These are phyloP conservation scores for Rugosomyces carneus DNA, from an alignment of 1,284 basidiomycete species.

Conservation along the genomic window DNA sequence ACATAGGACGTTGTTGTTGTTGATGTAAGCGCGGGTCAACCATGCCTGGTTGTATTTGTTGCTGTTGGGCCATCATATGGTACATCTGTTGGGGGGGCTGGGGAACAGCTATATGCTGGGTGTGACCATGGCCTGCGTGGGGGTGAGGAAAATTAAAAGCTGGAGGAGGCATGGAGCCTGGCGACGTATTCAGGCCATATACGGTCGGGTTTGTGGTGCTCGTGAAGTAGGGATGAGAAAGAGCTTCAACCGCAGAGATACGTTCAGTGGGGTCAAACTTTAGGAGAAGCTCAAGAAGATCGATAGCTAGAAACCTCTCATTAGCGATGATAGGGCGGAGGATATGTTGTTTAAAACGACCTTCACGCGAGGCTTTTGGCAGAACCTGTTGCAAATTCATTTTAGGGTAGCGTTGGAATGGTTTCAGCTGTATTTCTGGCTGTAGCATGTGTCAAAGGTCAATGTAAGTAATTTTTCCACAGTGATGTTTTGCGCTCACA, in stretches of 20 bases:
- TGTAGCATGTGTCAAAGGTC: slow-evolving; percentile 25
- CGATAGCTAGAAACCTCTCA: slow-evolving; percentile 58
- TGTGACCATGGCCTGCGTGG: slow-evolving; percentile 33
- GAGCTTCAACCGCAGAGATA: slow-evolving; percentile 87
- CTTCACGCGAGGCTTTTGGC: slow-evolving; percentile 88
- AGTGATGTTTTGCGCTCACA: slow-evolving; percentile 40
- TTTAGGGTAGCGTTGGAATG: slow-evolving; percentile 88
- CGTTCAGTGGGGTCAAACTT: slow-evolving; percentile 96
- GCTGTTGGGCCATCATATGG: slow-evolving; percentile 12
- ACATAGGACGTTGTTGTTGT: slow-evolving; percentile 31
- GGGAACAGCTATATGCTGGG: slow-evolving; percentile 11
- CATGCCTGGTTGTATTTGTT: slow-evolving; percentile 10
- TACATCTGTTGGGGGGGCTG: slow-evolving; percentile 14
- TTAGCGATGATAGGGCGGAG: slow-evolving; percentile 1
- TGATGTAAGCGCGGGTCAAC: slow-evolving; percentile 31
- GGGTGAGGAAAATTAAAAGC: slow-evolving; percentile 65
- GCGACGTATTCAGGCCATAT: slow-evolving; percentile 40
- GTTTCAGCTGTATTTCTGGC: slow-evolving; percentile 89
- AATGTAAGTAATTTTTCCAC: slow-evolving; percentile 6
- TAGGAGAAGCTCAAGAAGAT: slow-evolving; percentile 91
- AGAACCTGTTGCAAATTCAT: slow-evolving; percentile 87
- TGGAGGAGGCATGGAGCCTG: slow-evolving; percentile 61
- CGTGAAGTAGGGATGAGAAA: slow-evolving; percentile 92
- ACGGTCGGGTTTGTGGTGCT: slow-evolving; percentile 31
- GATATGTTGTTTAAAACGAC: slow-evolving; percentile 31